Percentiles rank a stretch among this genome's conserved stretches.
phyloP scores from a whole-genome alignment of 179 eudicot genomes.

The Drosera spatulata region DNA sequence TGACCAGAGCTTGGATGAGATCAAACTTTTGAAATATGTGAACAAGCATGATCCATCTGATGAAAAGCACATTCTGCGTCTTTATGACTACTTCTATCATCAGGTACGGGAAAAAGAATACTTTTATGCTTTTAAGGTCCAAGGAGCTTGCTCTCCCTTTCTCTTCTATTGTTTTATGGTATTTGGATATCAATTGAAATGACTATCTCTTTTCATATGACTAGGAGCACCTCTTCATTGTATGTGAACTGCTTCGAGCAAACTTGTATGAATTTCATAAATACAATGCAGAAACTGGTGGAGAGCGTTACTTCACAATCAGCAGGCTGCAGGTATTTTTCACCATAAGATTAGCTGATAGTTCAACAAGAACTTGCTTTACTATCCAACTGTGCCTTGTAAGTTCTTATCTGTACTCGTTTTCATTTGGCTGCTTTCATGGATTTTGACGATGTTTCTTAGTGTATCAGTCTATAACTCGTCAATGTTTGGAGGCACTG shows the following conservation, averaged over 20 bases:
- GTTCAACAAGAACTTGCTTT: too few species aligned
- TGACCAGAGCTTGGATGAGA: conserved; percentile 98
- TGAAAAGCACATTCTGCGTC: conserved; percentile 80
- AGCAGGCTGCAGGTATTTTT: conserved; percentile 88
- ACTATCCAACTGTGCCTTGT: not conserved
- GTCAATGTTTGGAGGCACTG: conserved; percentile 91
- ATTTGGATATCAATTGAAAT: too few species aligned
- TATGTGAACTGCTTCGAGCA: conserved; percentile 98
- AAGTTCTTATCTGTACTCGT: not conserved
- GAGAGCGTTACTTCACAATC: conserved; percentile 98
- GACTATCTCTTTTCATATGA: not conserved
- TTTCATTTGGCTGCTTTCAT: conserved; percentile 1
- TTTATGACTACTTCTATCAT: conserved; percentile 93
- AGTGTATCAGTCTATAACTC: conserved; percentile 72
- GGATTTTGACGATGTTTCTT: not conserved
- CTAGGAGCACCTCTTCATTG: conserved; percentile 96
- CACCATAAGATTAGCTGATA: not conserved
- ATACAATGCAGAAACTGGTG: conserved; percentile 95
- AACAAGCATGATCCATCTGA: conserved; percentile 96
- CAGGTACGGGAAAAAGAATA: conserved; percentile 89
- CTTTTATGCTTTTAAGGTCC: too few species aligned
- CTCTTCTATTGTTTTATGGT: too few species aligned
- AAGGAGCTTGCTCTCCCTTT: too few species aligned
- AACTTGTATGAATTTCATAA: conserved; percentile 95
- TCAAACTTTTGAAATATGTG: conserved; percentile 87